Evolutionary conservation across 768 basidiomycete species (phyloP).

Genomic region (Xerocomellus intermedius): DNA sequence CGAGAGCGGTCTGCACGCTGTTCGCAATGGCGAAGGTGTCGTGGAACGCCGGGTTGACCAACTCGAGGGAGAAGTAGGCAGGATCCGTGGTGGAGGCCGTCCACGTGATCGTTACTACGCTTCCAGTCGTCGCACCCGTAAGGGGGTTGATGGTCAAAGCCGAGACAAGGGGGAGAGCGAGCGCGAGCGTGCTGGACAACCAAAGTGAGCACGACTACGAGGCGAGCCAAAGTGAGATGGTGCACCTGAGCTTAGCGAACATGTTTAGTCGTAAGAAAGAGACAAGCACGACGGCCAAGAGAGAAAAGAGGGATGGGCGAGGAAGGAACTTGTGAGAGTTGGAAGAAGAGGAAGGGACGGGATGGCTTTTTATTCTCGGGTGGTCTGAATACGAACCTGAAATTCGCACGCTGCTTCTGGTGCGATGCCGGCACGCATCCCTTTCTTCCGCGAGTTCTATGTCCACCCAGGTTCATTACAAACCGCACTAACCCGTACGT

Average conservation of each 20-base stretch:
- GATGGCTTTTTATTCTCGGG: conserved; percentile 23
- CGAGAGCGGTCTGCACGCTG: conserved; percentile 43
- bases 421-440: conserved; percentile 21
- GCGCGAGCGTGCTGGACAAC: conserved; percentile 38
- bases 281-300: not conserved
- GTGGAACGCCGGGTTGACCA: conserved; percentile 51
- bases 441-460: not conserved
- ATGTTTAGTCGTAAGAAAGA: conserved; percentile 37
- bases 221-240: not conserved
- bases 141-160: conserved; percentile 47
- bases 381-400: conserved; percentile 5
- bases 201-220: not conserved
- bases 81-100: conserved; percentile 41
- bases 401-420: conserved; percentile 22
- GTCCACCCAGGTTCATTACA: not conserved
- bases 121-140: conserved; percentile 31
- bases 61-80: conserved; percentile 41
- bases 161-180: conserved; percentile 43
- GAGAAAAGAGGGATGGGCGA: conserved; percentile 16
- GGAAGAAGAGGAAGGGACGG: not conserved
- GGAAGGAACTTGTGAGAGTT: conserved; percentile 17
- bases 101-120: conserved; percentile 47
- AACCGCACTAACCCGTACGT: not conserved
- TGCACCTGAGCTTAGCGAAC: conserved; percentile 51
- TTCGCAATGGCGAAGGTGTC: conserved; percentile 53